These are phyloP conservation scores for Vaccinium myrtillus DNA, from an alignment of 148 eudicot species.

Conservation along the genomic window DNA sequence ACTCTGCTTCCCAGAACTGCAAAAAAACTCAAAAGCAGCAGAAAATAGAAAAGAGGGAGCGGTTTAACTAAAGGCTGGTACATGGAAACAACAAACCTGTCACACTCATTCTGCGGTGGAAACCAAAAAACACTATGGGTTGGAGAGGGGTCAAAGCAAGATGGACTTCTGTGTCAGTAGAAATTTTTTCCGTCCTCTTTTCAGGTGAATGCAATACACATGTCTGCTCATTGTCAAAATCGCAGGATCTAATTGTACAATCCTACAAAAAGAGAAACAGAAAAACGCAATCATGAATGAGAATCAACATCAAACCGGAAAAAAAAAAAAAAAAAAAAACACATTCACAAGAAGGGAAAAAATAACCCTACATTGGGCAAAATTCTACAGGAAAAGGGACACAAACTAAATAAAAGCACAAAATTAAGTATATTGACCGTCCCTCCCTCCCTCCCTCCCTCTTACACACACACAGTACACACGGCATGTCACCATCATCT, in stretches of 20 bases:
- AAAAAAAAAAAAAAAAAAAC: neutral
- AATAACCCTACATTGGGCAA: neutral
- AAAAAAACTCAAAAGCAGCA: neutral
- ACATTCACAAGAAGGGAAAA: neutral
- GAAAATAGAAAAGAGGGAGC: neutral
- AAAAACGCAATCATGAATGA: neutral
- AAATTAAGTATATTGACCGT: neutral
- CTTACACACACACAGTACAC: neutral
- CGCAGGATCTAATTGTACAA: constrained; percentile 92
- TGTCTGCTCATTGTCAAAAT: constrained; percentile 94
- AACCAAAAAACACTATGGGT: constrained; percentile 96
- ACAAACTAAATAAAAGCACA: neutral
- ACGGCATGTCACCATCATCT: neutral
- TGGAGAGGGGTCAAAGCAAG: constrained; percentile 96
- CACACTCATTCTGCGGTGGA: constrained; percentile 93
- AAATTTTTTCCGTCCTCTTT: constrained; percentile 80
- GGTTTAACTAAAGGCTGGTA: neutral
- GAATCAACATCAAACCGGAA: neutral
- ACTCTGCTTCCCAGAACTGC: neutral
- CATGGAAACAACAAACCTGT: constrained; percentile 58
- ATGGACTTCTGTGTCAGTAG: constrained; percentile 91
- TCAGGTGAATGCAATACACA: constrained; percentile 98
- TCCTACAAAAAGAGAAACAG: constrained; percentile 53
- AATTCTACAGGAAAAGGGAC: neutral
- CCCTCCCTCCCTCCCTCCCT: neutral